A percentile compares a stretch with the other conserved stretches of the same genome.
These are phyloP conservation scores for Carnegiea gigantea DNA, from an alignment of 179 eudicot genomes.

Conservation along the genomic window DNA sequence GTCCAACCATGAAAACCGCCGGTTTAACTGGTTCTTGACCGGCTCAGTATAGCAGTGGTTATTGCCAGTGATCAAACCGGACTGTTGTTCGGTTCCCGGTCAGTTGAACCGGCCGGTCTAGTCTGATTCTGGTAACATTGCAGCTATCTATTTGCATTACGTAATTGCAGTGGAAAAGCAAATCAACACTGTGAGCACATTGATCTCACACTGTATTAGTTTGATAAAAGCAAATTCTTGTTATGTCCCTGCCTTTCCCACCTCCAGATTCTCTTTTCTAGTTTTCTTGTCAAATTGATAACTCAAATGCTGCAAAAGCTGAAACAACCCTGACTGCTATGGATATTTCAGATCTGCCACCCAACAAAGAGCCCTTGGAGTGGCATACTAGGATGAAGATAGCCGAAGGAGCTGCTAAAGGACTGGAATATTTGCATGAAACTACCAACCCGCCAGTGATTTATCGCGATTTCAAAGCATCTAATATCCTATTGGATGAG, in stretches of 20 bases:
- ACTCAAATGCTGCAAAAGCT: neutral
- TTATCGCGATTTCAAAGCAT: slow-evolving; percentile 80
- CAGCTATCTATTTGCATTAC: neutral
- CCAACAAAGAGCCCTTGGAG: slow-evolving; percentile 51
- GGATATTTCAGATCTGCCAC: slow-evolving; percentile 44
- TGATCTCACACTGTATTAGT: neutral
- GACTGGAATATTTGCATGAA: slow-evolving; percentile 80
- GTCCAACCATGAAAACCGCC: too few relatives aligned
- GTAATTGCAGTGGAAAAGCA: neutral
- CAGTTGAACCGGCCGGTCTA: too few relatives aligned
- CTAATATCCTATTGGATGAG: slow-evolving; percentile 68
- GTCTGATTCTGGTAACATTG: too few relatives aligned
- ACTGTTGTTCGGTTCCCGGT: too few relatives aligned
- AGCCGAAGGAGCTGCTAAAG: slow-evolving; percentile 79
- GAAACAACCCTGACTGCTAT: neutral
- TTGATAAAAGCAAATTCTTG: neutral
- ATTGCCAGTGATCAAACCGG: too few relatives aligned
- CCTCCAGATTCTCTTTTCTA: neutral
- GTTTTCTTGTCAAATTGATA: neutral
- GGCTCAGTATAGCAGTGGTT: too few relatives aligned
- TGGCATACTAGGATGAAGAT: slow-evolving; percentile 85
- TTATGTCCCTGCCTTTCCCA: neutral
- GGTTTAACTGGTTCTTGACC: too few relatives aligned
- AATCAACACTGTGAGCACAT: neutral
- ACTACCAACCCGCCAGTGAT: slow-evolving; percentile 63